Base-by-base conservation (phyloP, 164 flowering plant genomes). In the Tinospora cordifolia region DNA sequence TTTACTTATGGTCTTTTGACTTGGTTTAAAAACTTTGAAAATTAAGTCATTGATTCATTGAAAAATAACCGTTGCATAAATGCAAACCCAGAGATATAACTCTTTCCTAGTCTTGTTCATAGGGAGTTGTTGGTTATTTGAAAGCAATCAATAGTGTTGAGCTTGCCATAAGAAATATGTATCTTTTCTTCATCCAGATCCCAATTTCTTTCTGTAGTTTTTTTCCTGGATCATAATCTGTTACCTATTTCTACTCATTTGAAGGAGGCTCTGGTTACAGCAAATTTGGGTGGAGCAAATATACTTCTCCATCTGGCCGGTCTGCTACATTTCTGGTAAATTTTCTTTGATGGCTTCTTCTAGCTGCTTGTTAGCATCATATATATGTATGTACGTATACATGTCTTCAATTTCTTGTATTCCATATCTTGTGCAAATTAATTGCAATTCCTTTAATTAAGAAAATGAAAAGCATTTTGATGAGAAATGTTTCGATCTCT, bases 261-360 rank as follows among this genome's bases (percentile, higher is more conserved):
- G 65, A 65, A 93, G 98, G 98, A 77, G 98, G 98, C 27, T 91
- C 98, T 12, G 98, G 98, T 41, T 93, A 93, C 72, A 91, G 95
- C 86, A 93, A 93, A 78, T 93, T 78, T 82, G 98, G 98, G 27
- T 93, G 96, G 97, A 93, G 96, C 85, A 90, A 90, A 72, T 89
- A 87, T 81, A 63, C 75, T 57, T 22, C 74, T 65, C 96, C 95
- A 19, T 91, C 97, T 47, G 96, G 97, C 62, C 79, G 84, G 11
- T 81, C 96, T 0, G 88, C 98, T 11, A 89, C 97, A 22, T 93
- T 90, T 79, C 63, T 90, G 90, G 98, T 90, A 68, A 87, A 85
- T 66, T 65, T 26, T 6, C 12, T 72, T 19, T 36, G 19, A 38
- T 34, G 14, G 24, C 46, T 71, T 25, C 46, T 39, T 57, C 62